phyloP scores from a whole-genome alignment of 2,329 filamentous ascomycete genomes.

The Trichoderma aggressivum region DNA sequence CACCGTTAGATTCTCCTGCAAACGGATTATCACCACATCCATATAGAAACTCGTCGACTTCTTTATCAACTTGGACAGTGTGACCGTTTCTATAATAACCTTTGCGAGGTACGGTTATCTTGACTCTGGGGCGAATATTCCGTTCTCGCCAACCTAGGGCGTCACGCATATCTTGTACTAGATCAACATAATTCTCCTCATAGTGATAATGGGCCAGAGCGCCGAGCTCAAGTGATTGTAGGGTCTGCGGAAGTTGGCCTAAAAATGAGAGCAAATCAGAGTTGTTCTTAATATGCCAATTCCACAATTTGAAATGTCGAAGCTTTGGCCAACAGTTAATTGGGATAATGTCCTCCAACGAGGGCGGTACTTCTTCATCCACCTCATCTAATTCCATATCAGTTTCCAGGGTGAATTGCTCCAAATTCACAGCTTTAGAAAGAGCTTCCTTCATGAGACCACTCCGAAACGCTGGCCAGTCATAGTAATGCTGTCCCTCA shows the following conservation, averaged over 20 bases:
- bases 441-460: not conserved
- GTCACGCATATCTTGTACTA: not conserved
- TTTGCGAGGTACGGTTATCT: not conserved
- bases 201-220: not conserved
- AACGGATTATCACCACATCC: not conserved
- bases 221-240: not conserved
- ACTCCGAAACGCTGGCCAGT: not conserved
- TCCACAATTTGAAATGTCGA: constrained; percentile 31
- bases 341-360: constrained; percentile 31
- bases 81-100: not conserved
- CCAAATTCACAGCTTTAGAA: not conserved
- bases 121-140: not conserved
- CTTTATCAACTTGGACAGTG: not conserved
- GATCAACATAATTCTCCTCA: not conserved
- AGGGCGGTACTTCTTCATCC: constrained; percentile 17
- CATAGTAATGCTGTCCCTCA: not conserved
- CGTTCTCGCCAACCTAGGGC: not conserved
- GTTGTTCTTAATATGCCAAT: constrained; percentile 26
- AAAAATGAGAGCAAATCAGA: constrained; percentile 20
- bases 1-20: too few relatives aligned
- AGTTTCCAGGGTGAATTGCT: not conserved
- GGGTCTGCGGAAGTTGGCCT: not conserved
- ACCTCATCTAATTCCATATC: not conserved
- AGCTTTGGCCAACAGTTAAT: constrained; percentile 29
- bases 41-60: not conserved